Conservation (phyloP, 1,284 basidiomycete species). For the Pseudozyma sp. region DNA sequence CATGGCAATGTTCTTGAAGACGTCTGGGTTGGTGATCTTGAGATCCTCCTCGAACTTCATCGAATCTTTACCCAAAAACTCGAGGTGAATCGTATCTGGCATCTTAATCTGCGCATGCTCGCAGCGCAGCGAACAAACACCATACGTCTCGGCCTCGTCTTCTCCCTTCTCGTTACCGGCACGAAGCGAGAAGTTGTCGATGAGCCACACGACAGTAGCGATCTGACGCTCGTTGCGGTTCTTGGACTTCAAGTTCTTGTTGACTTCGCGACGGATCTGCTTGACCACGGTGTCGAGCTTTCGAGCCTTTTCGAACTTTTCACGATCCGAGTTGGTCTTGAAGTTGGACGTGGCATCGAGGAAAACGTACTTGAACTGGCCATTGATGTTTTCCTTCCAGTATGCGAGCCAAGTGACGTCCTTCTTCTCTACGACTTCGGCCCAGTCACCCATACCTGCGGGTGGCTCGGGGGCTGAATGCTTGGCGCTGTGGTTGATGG, state of each 20-base stretch:
- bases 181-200: slow-evolving; percentile 68
- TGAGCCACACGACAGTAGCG: slow-evolving; percentile 68
- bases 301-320: slow-evolving; percentile 68
- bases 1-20: slow-evolving; percentile 67
- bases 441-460: slow-evolving; percentile 63
- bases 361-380: slow-evolving; percentile 68
- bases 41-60: slow-evolving; percentile 68
- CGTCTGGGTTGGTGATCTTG: slow-evolving; percentile 59
- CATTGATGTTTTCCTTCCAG: slow-evolving; percentile 68
- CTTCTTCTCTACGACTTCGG: slow-evolving; percentile 64
- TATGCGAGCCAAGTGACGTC: slow-evolving; percentile 67
- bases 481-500: slow-evolving; percentile 67
- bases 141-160: slow-evolving; percentile 68
- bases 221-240: slow-evolving; percentile 63
- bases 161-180: slow-evolving; percentile 69
- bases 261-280: slow-evolving; percentile 61
- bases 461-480: slow-evolving; percentile 65
- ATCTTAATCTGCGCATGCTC: slow-evolving; percentile 65
- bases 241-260: slow-evolving; percentile 64
- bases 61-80: slow-evolving; percentile 68
- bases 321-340: slow-evolving; percentile 67
- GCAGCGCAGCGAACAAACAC: slow-evolving; percentile 67
- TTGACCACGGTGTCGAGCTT: slow-evolving; percentile 64
- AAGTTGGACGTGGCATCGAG: slow-evolving; percentile 65
- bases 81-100: slow-evolving; percentile 63